Evolutionary conservation across 228 moss, liverwort and hornwort genomes (phyloP).

Genomic region (Sphagnum fallax): DNA sequence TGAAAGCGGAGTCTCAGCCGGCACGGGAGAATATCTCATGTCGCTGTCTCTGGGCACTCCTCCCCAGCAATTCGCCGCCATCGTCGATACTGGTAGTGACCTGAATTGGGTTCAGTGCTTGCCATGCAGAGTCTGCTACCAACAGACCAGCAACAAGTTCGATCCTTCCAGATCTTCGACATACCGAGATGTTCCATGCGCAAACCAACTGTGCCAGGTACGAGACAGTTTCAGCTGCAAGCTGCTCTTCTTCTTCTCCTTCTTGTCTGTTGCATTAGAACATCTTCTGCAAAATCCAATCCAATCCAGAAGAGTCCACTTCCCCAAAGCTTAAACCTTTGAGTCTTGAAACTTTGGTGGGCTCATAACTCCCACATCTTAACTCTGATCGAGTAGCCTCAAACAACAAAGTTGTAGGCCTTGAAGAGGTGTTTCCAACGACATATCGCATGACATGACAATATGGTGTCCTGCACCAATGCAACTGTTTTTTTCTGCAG

Average conservation of each 20-base stretch:
- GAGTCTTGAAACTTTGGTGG: neutral
- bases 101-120: conserved; percentile 40
- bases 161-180: conserved; percentile 24
- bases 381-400: no score
- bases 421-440: no score
- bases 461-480: no score
- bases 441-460: no score
- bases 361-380: no score
- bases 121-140: conserved; percentile 19
- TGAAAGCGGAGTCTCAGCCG: conserved; percentile 7
- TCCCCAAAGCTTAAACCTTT: neutral
- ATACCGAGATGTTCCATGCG: conserved; percentile 16
- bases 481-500: conserved; percentile 1
- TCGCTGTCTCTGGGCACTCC: conserved; percentile 31
- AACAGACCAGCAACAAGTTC: conserved; percentile 14
- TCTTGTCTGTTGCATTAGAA: neutral
- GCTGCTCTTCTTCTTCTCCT: neutral
- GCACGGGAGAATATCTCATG: conserved; percentile 35
- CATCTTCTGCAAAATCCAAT: neutral
- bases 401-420: no score
- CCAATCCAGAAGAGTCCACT: neutral
- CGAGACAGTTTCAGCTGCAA: neutral
- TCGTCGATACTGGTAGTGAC: conserved; percentile 42
- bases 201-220: conserved; percentile 11
- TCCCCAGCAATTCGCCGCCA: conserved; percentile 15